Evolutionary conservation across 345 rosid genomes (phyloP).

Genomic region (Pseudoturritis turrita): DNA sequence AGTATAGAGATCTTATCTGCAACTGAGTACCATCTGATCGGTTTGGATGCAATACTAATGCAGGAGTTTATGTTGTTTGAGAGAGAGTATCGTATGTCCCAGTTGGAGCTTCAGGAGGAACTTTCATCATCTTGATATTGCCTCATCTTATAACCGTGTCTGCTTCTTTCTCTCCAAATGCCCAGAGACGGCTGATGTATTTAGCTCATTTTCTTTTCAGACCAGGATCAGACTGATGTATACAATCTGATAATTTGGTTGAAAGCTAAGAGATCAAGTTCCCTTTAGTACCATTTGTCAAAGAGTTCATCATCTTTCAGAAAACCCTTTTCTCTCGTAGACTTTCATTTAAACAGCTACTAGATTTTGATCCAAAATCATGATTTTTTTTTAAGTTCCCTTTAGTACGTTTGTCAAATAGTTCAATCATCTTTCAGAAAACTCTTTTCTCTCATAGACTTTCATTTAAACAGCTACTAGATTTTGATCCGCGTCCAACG

Average conservation of each 20-base stretch:
- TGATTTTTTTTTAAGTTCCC: too few species aligned
- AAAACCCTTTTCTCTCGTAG: neutral
- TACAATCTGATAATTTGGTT: neutral
- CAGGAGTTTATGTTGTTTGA: slow-evolving; percentile 88
- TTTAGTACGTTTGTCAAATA: neutral
- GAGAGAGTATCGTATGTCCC: slow-evolving; percentile 72
- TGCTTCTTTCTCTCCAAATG: neutral
- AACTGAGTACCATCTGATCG: slow-evolving; percentile 7
- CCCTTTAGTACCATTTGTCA: neutral
- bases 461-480: neutral
- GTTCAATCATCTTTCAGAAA: neutral
- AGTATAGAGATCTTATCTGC: neutral
- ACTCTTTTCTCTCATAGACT: neutral
- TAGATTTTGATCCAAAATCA: too few species aligned
- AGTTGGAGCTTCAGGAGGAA: slow-evolving; percentile 70
- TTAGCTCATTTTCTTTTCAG: neutral
- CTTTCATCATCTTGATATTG: slow-evolving; percentile 29
- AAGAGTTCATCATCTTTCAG: neutral
- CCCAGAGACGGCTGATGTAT: neutral
- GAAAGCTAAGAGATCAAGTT: slow-evolving; percentile 6
- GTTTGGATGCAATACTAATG: slow-evolving; percentile 6
- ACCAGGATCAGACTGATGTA: neutral
- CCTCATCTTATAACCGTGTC: neutral
- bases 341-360: neutral
- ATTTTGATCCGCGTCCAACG: too few species aligned